Evolutionary conservation across 1,139 yeast species (phyloP), one percentile per base, ranked within the genome.

Genomic region (Groenewaldozyma sp.): DNA sequence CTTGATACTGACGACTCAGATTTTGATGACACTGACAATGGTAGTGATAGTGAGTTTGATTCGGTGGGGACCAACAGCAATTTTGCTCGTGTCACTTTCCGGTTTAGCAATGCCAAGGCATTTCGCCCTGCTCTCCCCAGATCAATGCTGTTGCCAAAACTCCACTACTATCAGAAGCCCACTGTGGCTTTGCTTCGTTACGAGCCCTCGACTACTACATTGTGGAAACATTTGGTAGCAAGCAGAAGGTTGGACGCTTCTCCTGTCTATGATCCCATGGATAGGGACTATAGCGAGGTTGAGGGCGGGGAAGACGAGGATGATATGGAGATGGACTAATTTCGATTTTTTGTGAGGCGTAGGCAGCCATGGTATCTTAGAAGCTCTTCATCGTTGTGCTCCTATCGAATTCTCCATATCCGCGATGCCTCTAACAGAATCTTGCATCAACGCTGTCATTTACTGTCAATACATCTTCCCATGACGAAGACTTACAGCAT

Each of bases 91-190:
- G 13, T 53, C 42, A 42, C 49, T 35, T 45, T 49, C 34, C 43
- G 38, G 31, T n/a, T n/a, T n/a, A n/a, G n/a, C n/a, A n/a, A n/a
- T n/a, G n/a, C n/a, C n/a, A n/a, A n/a, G n/a, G n/a, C n/a, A n/a
- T n/a, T n/a, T n/a, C n/a, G n/a, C n/a, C n/a, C n/a, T n/a, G n/a
- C n/a, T n/a, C 44, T 51, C 24, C 53, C 53, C 9, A 14, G 29
- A 3, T 21, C 45, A 3, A 34, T 51, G 17, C 35, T 41, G 10
- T 32, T 36, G 10, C 29, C 38, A n/a, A 29, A 35, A 24, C 29
- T 28, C 29, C 48, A 42, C 28, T 47, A 39, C 33, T 48, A 45
- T 28, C 49, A 50, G 33, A 35, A 41, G 21, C 54, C 56, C 3
- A 35, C 49, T 1, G 22, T 24, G 26, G 56, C 48, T 4, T 34